These are phyloP conservation scores for Brettanomyces bruxellensis DNA, from an alignment of 805 yeast genomes.

Conservation along the genomic window DNA sequence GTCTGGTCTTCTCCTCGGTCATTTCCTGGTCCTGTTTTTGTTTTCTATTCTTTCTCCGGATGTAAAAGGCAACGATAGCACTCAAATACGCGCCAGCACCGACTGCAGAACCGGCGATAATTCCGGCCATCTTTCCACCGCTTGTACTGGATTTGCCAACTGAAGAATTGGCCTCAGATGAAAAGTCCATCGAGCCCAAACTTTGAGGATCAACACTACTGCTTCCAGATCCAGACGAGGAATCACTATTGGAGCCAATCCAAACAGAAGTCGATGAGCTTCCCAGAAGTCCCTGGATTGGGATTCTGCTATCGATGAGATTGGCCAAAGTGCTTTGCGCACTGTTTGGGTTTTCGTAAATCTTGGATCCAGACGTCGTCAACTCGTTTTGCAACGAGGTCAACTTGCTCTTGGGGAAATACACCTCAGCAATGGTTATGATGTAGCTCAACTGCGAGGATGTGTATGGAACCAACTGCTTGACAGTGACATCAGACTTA, in stretches of 20 bases:
- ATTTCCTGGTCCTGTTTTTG: neutral
- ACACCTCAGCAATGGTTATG: conserved; percentile 83
- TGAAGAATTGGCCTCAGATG: conserved; percentile 7
- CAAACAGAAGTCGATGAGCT: neutral
- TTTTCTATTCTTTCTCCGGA: conserved; percentile 1
- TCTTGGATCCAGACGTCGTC: conserved; percentile 38
- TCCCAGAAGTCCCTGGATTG: conserved; percentile 36
- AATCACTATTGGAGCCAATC: conserved; percentile 4
- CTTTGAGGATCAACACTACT: conserved; percentile 4
- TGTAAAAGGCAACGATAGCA: conserved; percentile 5
- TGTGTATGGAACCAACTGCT: conserved; percentile 67
- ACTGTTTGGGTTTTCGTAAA: conserved; percentile 52
- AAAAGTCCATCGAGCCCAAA: conserved; percentile 22
- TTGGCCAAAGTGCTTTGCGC: conserved; percentile 50
- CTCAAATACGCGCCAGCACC: conserved; percentile 55
- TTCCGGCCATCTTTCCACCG: conserved; percentile 51
- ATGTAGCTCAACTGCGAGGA: conserved; percentile 49
- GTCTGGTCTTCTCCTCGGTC: neutral
- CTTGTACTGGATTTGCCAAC: conserved; percentile 4
- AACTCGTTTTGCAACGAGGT: conserved; percentile 40
- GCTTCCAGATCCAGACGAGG: conserved; percentile 4
- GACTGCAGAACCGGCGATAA: conserved; percentile 73
- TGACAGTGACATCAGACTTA: conserved; percentile 41
- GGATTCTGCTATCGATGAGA: conserved; percentile 66
- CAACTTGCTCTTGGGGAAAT: conserved; percentile 55